These are phyloP conservation scores for Mycena leptocephala DNA, from an alignment of 768 basidiomycete genomes.

Conservation along the genomic window DNA sequence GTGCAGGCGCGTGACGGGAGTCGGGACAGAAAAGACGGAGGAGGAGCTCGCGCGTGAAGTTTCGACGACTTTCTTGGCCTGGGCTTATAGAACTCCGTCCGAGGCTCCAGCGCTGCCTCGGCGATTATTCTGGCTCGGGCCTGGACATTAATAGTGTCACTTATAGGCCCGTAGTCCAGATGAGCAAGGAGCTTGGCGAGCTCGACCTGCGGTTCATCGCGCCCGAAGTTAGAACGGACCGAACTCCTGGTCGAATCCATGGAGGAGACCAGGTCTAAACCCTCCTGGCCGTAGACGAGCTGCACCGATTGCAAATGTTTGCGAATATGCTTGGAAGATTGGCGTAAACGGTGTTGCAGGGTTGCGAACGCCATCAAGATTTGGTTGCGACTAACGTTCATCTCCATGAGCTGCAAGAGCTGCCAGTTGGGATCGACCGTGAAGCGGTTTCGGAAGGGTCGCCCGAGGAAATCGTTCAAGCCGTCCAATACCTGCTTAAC, in stretches of 20 bases:
- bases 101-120: not conserved
- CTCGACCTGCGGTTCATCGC: not conserved
- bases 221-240: not conserved
- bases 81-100: not conserved
- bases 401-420: not conserved
- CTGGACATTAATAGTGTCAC: no score
- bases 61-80: no score
- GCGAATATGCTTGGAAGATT: not conserved
- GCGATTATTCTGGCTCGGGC: not conserved
- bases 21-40: no score
- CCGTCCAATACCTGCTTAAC: not conserved
- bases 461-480: not conserved
- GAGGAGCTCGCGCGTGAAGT: no score
- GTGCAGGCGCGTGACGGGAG: no score
- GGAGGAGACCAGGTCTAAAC: not conserved
- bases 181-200: not conserved
- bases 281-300: not conserved
- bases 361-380: not conserved
- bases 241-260: constrained; percentile 3
- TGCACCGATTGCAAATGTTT: not conserved
- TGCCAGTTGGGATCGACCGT: constrained; percentile 8
- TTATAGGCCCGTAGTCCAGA: not conserved
- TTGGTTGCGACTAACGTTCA: not conserved
- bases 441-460: not conserved
- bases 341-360: not conserved